Conservation (phyloP, 2,329 filamentous ascomycete species). For the Fusarium duplospermum region DNA sequence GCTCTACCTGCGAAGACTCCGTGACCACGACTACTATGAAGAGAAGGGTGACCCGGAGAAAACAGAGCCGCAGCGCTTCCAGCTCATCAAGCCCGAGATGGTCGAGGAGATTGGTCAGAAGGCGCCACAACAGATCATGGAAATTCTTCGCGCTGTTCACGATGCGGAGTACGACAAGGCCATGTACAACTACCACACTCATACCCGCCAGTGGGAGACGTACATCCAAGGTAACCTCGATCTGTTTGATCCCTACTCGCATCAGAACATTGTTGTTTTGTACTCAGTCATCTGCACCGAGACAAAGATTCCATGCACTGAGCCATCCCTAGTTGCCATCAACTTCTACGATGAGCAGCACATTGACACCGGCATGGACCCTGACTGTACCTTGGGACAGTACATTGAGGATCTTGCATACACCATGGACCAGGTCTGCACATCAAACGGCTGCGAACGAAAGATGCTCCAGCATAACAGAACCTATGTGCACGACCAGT, state of each 20-base stretch:
- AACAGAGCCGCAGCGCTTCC: constrained; percentile 77
- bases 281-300: constrained; percentile 94
- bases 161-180: constrained; percentile 98
- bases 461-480: constrained; percentile 93
- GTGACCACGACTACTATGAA: constrained; percentile 77
- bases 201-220: constrained; percentile 95
- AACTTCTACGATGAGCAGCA: constrained; percentile 96
- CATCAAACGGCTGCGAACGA: constrained; percentile 85
- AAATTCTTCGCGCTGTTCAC: constrained; percentile 93
- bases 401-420: constrained; percentile 93
- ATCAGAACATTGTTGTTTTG: constrained; percentile 95
- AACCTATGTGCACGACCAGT: constrained; percentile 96
- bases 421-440: constrained; percentile 80
- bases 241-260: constrained; percentile 92
- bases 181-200: constrained; percentile 90
- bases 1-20: constrained; percentile 82
- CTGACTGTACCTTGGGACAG: constrained; percentile 93
- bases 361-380: constrained; percentile 75
- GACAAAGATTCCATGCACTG: constrained; percentile 92
- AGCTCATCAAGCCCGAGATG: constrained; percentile 95
- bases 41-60: constrained; percentile 71
- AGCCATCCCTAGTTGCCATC: constrained; percentile 89
- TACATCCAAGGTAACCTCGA: constrained; percentile 90
- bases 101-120: constrained; percentile 85
- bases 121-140: constrained; percentile 87